Evolutionary conservation across 2,329 filamentous ascomycete genomes (phyloP), one percentile per base, ranked within the genome.

Genomic region (Orbilia ellipsospora): DNA sequence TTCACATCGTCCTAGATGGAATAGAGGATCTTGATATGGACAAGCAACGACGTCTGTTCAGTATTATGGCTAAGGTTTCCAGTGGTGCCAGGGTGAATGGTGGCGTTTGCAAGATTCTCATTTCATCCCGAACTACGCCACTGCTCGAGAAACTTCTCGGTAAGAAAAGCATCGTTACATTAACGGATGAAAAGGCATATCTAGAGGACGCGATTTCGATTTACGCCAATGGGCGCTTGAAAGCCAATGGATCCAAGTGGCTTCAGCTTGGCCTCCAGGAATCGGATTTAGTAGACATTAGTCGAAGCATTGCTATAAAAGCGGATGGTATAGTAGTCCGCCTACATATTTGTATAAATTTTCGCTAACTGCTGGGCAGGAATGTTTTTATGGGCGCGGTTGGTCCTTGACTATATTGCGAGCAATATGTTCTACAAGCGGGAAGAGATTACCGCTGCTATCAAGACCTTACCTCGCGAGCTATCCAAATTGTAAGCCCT

Each of bases 361-460:
- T 26, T 54, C 42, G 15, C 40, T 36, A 18, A 61, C 31, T 60
- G 26, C 16, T 64, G 52, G 44, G 2, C 52, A 82, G 82, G 82
- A 1, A 83, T 83, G 81, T 83, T 83, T 64, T 73, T 83, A 0
- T 83, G 80, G 44, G 82, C 82, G 28, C 76, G 81, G 2, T 78
- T 83, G 1, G 81, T 83, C 0, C 69, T 83, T 1, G 80, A 83
- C 18, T 82, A 81, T 28, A 60, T 83, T 1, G 45, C 78, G 0
- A 79, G 48, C 10, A 82, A 82, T 31, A 77, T 83, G 2, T 82
- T 83, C 50, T 78, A 72, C 56, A 79, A 15, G 10, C 28, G 68
- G 0, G 55, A 77, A 0, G 81, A 83, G 61, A 62, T 83, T 0
- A 77, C 66, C 2, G 54, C 26, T 0, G 78, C 81, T 8, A 73